A percentile compares a stretch with the other conserved stretches of the same genome.
Conservation (phyloP, 2,329 filamentous ascomycete genomes). For the Aspergillus aculeatinus region DNA sequence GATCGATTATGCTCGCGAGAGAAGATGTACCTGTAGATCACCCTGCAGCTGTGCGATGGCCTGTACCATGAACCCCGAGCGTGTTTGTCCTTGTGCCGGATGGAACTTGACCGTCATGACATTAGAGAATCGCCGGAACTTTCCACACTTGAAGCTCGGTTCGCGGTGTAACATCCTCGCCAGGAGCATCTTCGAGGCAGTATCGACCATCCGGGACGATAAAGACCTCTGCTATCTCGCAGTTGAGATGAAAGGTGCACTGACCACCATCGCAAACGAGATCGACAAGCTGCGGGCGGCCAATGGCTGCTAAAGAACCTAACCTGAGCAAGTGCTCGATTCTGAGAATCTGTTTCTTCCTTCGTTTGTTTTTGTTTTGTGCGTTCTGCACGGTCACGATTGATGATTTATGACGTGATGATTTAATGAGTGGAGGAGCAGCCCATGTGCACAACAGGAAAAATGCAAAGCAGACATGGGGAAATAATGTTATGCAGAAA, state of each 20-base stretch:
- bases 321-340: background rate
- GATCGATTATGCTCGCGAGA: conserved; percentile 29
- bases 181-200: conserved; percentile 31
- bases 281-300: conserved; percentile 29
- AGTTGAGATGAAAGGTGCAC: conserved; percentile 24
- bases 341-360: background rate
- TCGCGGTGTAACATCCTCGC: conserved; percentile 29
- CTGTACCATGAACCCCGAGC: conserved; percentile 33
- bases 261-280: conserved; percentile 31
- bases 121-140: conserved; percentile 22
- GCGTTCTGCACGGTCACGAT: background rate
- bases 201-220: conserved; percentile 26
- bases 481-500: background rate
- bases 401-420: background rate
- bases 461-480: background rate
- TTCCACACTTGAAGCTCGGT: conserved; percentile 18
- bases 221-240: conserved; percentile 22
- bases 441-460: background rate
- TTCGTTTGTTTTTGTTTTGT: background rate
- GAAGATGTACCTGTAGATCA: conserved; percentile 38
- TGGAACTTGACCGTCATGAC: conserved; percentile 34
- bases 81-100: conserved; percentile 37
- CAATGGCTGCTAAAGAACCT: background rate
- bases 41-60: conserved; percentile 33
- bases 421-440: background rate